phyloP scores from a whole-genome alignment of 2,329 filamentous ascomycete species.

The Penicillium fuscoglaucum region DNA sequence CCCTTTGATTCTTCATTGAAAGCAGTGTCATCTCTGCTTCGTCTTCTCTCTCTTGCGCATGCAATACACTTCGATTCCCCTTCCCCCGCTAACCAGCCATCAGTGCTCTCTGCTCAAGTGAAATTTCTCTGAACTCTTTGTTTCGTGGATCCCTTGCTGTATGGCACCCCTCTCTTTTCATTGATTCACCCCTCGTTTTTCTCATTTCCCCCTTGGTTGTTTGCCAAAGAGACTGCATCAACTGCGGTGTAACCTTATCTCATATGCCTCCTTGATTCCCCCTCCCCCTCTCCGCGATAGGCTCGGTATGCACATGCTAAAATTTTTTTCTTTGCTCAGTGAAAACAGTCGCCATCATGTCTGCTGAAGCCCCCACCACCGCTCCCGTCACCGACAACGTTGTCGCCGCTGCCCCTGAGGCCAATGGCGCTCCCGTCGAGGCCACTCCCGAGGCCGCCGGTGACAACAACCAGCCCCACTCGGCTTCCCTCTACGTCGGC shows the following conservation, averaged over 20 bases:
- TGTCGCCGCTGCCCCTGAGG: constrained; percentile 62
- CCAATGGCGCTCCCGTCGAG: constrained; percentile 56
- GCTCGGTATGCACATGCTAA: constrained; percentile 18
- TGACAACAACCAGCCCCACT: constrained; percentile 77
- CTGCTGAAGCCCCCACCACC: constrained; percentile 74
- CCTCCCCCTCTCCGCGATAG: constrained; percentile 6
- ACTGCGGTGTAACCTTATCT: constrained; percentile 17
- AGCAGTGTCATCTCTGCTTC: not conserved
- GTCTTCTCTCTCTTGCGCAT: not conserved
- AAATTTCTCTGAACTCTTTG: constrained; percentile 18
- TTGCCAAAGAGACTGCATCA: constrained; percentile 16
- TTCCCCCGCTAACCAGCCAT: constrained; percentile 5
- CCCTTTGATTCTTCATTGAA: constrained; percentile 2
- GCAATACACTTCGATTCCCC: not conserved
- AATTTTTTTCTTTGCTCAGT: constrained; percentile 33
- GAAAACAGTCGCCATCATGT: constrained; percentile 74
- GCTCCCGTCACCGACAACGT: constrained; percentile 62
- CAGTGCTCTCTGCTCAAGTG: constrained; percentile 15
- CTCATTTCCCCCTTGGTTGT: not conserved
- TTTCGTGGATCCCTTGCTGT: constrained; percentile 17
- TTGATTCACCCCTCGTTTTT: constrained; percentile 6
- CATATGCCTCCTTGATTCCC: constrained; percentile 12
- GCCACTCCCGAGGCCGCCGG: constrained; percentile 56
- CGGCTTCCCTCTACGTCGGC: constrained; percentile 96
- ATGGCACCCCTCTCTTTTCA: constrained; percentile 13